Percentiles rank a stretch among this genome's conserved stretches.
Evolutionary conservation across 345 rosid species (phyloP).

Genomic region (Rhodomyrtus tomentosa): DNA sequence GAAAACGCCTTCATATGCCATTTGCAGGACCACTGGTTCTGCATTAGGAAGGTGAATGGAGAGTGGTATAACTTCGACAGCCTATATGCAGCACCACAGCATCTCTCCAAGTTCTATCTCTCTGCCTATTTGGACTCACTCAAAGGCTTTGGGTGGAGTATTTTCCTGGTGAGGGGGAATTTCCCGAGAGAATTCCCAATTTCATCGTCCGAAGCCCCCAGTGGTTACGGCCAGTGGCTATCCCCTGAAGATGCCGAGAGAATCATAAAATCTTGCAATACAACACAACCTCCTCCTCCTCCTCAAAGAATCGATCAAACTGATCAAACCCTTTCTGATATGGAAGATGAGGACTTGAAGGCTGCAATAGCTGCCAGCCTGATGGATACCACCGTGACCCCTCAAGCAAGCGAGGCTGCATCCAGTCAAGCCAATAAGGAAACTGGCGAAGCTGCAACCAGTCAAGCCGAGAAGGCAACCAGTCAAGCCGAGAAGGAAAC

Average conservation of each 20-base stretch:
- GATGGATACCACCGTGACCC: constrained; percentile 40
- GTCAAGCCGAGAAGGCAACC: background rate
- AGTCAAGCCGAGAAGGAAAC: background rate
- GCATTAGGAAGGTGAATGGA: constrained; percentile 74
- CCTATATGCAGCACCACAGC: constrained; percentile 77
- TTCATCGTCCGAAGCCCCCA: constrained; percentile 60
- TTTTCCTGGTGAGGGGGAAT: constrained; percentile 80
- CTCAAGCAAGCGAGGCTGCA: background rate
- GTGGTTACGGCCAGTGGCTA: constrained; percentile 81
- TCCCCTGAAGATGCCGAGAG: constrained; percentile 83
- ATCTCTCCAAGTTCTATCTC: constrained; percentile 82
- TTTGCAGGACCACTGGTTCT: constrained; percentile 94
- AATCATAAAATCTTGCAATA: constrained; percentile 50
- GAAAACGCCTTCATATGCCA: constrained; percentile 90
- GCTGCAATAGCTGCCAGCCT: constrained; percentile 91
- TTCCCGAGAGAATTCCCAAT: constrained; percentile 77
- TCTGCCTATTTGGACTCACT: constrained; percentile 79
- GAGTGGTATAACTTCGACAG: constrained; percentile 98
- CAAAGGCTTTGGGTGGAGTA: constrained; percentile 88
- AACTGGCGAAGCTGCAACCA: background rate
- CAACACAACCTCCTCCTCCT: constrained; percentile 19
- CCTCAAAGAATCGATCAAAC: constrained; percentile 20
- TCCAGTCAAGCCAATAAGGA: constrained; percentile 7
- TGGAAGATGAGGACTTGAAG: constrained; percentile 74
- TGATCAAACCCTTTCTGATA: constrained; percentile 32